Base-by-base conservation (phyloP, 257 asterid species). In the Nicotiana paniculata region DNA sequence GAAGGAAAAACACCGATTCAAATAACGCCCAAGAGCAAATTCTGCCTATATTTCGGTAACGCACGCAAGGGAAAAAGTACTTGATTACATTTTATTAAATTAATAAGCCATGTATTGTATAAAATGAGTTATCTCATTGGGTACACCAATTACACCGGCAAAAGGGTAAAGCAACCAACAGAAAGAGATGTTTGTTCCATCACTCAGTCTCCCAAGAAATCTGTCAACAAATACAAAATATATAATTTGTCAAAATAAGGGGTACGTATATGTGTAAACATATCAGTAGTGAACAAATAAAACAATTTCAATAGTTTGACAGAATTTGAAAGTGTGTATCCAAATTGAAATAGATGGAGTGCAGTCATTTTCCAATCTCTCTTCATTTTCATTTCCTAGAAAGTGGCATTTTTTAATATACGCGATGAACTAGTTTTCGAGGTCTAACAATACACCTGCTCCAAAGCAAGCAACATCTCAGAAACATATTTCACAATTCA, bases 141-240 rank as follows among this genome's bases (percentile, higher is more conserved):
- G 61, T 46, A 72, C 79, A 72, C 79, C 79, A 72, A 72, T 24
- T 72, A 24, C 39, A 46, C 59, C 24, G 79, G 32, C 48, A 46
- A 72, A 58, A 72, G 79, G 39, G 79, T 72, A n/a, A 72, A 46
- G 9, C 39, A 46, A 72, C 37, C 61, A 72, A 72, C 79, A 72
- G 79, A 72, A n/a, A 43, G 3, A 43, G 30, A 72, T 24, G 39
- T 24, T 46, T 46, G 39, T 72, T 61, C 33, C 13, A 72, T 72
- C 2, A 62, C 68, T 62, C 21, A 65, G 17, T 30, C 21, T 65
- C 46, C 70, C 21, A 65, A 15, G 46, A 30, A 72, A 46, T 72
- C 79, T 72, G 79, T 72, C 79, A 72, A 72, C 15, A 46, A 30
- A n/a, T 4, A 58, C 59, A 72, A 46, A 3, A 5, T 30, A 30